Percentiles rank a stretch among this genome's conserved stretches.
Conservation (phyloP, 2,329 filamentous ascomycete genomes). For the Cytospora piceae region DNA sequence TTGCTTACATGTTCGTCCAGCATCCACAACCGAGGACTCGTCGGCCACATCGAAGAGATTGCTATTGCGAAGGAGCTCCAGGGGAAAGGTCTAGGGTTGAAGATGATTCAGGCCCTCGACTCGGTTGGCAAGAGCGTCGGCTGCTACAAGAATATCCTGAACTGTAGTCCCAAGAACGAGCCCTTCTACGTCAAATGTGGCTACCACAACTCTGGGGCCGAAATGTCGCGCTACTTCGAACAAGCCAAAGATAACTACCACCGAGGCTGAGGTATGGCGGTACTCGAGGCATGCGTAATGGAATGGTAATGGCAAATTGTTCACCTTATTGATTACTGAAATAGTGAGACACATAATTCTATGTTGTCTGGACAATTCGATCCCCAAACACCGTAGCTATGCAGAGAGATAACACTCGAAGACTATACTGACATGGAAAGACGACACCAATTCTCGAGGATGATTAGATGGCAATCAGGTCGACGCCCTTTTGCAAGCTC, state of each 20-base stretch:
- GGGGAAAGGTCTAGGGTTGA: conserved; percentile 76
- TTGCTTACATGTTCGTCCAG: conserved; percentile 38
- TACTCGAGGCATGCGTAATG: neutral
- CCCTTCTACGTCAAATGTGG: conserved; percentile 65
- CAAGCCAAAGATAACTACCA: conserved; percentile 24
- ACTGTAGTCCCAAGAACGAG: conserved; percentile 78
- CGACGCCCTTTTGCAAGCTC: conserved; percentile 71
- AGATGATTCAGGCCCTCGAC: conserved; percentile 78
- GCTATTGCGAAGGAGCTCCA: conserved; percentile 79
- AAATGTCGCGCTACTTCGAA: conserved; percentile 32
- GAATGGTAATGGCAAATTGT: neutral
- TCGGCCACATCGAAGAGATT: conserved; percentile 86
- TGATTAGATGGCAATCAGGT: conserved; percentile 68
- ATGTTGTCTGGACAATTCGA: neutral
- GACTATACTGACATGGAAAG: neutral
- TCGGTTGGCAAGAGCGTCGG: conserved; percentile 72
- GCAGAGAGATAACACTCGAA: neutral
- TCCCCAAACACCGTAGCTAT: conserved; percentile 9
- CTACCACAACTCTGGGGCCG: conserved; percentile 28
- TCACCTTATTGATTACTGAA: neutral
- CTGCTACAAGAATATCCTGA: conserved; percentile 81
- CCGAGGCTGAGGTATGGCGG: conserved; percentile 15
- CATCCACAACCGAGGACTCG: conserved; percentile 68
- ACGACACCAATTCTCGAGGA: conserved; percentile 53
- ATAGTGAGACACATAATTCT: neutral